phyloP scores from a whole-genome alignment of 169 alveolate genomes.

The Plasmodium billcollinsi region DNA sequence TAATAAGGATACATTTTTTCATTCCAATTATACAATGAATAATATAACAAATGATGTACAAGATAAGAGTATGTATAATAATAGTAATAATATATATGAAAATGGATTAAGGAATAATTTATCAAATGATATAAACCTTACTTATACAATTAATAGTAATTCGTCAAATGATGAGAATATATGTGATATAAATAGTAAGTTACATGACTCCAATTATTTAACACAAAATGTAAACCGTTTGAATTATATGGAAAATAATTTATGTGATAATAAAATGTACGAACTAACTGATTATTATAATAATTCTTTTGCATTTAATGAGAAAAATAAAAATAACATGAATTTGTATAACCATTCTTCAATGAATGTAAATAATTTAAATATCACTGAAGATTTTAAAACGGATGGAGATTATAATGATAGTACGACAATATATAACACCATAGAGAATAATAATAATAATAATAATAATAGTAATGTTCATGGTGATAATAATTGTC shows the following conservation, averaged over 20 bases:
- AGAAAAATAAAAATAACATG: slow-evolving; percentile 9
- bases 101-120: slow-evolving; percentile 7
- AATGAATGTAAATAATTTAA: neutral
- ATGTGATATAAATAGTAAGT: slow-evolving; percentile 9
- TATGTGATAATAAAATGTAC: neutral
- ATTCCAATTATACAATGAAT: slow-evolving; percentile 7
- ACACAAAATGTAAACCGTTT: neutral
- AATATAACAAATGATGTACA: neutral
- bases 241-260: slow-evolving; percentile 31
- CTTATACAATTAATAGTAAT: neutral
- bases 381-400: neutral
- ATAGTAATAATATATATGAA: slow-evolving; percentile 1
- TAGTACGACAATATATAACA: slow-evolving; percentile 3
- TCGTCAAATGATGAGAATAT: neutral
- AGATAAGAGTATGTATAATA: slow-evolving; percentile 3
- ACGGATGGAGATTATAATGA: neutral
- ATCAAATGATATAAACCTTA: slow-evolving; percentile 5
- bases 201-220: neutral
- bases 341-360: neutral
- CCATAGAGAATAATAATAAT: neutral
- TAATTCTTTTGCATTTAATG: slow-evolving; percentile 14
- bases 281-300: slow-evolving; percentile 35
- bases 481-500: neutral
- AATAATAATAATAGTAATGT: neutral
- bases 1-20: neutral